These are phyloP conservation scores for Colletotrichum melonis DNA, from an alignment of 2,329 filamentous ascomycete species.

Conservation along the genomic window DNA sequence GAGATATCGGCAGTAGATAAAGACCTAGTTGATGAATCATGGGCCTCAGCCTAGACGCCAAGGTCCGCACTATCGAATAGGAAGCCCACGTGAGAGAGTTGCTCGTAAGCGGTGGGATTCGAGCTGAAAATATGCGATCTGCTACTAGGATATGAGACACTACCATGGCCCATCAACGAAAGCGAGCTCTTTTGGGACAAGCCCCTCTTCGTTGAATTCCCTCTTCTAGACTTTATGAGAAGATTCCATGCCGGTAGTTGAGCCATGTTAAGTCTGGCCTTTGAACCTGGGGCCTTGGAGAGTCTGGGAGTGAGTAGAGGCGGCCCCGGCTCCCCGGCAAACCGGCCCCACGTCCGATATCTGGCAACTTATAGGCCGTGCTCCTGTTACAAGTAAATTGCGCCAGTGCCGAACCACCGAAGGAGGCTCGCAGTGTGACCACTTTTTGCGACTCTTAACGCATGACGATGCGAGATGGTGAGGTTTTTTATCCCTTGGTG, in stretches of 20 bases:
- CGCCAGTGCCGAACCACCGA: slow-evolving; percentile 10
- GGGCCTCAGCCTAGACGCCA: neutral
- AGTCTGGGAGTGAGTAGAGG: neutral
- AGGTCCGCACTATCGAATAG: neutral
- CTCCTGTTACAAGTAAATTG: slow-evolving; percentile 28
- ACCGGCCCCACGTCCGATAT: slow-evolving; percentile 6
- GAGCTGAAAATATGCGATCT: neutral
- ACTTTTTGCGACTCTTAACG: neutral
- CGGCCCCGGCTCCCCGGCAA: neutral
- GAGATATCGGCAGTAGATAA: neutral
- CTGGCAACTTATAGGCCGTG: slow-evolving; percentile 22
- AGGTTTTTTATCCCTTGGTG: neutral
- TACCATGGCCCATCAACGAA: neutral
- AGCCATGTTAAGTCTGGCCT: neutral
- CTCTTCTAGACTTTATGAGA: neutral
- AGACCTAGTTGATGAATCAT: neutral
- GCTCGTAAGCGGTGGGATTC: neutral
- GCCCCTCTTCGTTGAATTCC: neutral
- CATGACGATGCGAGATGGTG: slow-evolving; percentile 13
- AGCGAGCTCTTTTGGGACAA: neutral
- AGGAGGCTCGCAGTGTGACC: neutral
- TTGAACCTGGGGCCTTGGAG: neutral
- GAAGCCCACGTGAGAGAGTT: neutral
- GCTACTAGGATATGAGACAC: neutral
- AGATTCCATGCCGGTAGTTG: neutral